Conservation (phyloP, 345 rosid genomes). For the Corymbia maculata region DNA sequence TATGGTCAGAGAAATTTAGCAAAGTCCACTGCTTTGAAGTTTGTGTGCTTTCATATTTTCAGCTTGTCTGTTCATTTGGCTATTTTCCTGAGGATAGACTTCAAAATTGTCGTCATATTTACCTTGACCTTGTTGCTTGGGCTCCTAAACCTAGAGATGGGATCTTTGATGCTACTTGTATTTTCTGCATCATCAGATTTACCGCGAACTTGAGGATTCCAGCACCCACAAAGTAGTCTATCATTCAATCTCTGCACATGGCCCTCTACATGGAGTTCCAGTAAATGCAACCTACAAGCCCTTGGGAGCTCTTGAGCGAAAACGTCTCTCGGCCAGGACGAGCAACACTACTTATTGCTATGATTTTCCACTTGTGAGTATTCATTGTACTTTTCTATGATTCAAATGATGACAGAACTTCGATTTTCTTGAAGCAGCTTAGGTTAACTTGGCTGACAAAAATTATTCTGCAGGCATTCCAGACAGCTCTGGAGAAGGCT, state of each 20-base stretch:
- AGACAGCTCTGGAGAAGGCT: slow-evolving; percentile 61
- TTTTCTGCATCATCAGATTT: slow-evolving; percentile 42
- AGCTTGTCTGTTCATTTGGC: neutral
- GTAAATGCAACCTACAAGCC: slow-evolving; percentile 65
- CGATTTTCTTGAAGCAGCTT: neutral
- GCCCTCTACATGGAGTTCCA: slow-evolving; percentile 60
- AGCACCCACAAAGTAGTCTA: slow-evolving; percentile 43
- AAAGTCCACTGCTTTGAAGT: neutral
- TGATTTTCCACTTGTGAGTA: slow-evolving; percentile 90
- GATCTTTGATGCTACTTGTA: neutral
- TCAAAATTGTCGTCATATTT: neutral
- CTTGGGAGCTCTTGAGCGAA: slow-evolving; percentile 61
- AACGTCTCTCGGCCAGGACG: slow-evolving; percentile 81
- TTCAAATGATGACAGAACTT: neutral
- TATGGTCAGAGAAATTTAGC: neutral
- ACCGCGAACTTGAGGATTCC: slow-evolving; percentile 76
- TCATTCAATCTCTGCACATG: slow-evolving; percentile 51
- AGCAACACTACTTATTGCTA: slow-evolving; percentile 92
- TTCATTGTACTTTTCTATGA: neutral
- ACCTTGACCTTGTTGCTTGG: neutral
- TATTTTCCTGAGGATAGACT: neutral
- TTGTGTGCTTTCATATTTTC: neutral
- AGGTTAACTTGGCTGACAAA: neutral
- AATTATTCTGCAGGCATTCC: slow-evolving; percentile 68
- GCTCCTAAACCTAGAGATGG: neutral